These are phyloP conservation scores for Pythium periplocum DNA, from an alignment of 352 stramenopile genomes.

Conservation along the genomic window DNA sequence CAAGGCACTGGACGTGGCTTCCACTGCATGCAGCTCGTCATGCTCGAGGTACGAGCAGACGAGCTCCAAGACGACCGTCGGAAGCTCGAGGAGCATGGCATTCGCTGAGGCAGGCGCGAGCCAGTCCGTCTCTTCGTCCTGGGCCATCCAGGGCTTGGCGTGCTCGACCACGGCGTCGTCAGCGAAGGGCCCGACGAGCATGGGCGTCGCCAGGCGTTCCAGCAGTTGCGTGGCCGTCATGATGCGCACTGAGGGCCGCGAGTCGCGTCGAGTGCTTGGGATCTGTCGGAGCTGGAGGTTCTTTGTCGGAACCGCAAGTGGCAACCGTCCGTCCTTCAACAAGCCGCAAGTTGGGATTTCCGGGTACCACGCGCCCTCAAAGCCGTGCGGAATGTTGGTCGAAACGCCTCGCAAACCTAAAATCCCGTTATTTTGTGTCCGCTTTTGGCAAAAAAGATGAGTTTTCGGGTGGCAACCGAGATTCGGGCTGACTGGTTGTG, in stretches of 20 bases:
- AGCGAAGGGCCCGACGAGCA: conserved; percentile 9
- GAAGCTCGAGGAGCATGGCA: conserved; percentile 20
- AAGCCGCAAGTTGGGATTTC: conserved; percentile 1
- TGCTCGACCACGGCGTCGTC: conserved; percentile 2
- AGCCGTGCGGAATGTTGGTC: neutral
- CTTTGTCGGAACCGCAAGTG: no score
- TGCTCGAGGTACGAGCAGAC: conserved; percentile 58
- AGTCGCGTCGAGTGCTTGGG: neutral
- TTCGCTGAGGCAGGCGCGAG: neutral
- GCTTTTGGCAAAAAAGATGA: no score
- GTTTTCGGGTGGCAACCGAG: no score
- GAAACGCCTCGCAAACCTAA: no score
- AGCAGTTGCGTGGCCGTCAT: conserved; percentile 21
- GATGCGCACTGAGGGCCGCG: neutral
- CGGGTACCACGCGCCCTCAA: conserved; percentile 1
- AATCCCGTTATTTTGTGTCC: no score
- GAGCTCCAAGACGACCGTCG: conserved; percentile 37
- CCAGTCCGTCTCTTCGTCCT: neutral
- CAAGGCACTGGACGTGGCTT: conserved; percentile 30
- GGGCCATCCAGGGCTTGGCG: neutral
- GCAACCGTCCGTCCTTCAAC: conserved; percentile 14
- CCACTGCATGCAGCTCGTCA: conserved; percentile 38
- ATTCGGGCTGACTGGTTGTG: no score
- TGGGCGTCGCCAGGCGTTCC: conserved; percentile 16
- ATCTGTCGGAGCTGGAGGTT: neutral